Base-by-base conservation (phyloP, 2,329 filamentous ascomycete species). In the Blastomyces parvus region DNA sequence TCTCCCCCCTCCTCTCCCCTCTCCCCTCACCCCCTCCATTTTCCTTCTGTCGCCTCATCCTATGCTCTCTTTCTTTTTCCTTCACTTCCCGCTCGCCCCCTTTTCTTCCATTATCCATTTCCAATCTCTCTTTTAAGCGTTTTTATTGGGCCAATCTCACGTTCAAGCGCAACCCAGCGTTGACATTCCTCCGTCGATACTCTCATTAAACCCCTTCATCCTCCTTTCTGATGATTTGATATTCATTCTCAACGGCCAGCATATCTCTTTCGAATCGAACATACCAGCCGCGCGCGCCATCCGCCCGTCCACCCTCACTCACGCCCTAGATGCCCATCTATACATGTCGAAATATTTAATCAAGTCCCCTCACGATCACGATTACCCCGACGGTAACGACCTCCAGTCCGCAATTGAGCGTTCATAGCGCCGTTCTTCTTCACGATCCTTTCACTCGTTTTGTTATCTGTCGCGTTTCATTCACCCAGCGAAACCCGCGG, bases 1-100 rank as follows among this genome's bases (percentile, higher is more conserved):
- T 62, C 67, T 64, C 53, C 59, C 62, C 64, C 61, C 40, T 61
- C 61, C 17, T 64, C 53, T 53, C 62, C 55, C 11, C 8, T 9
- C 44, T n/a, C 44, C 6, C 19, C 40, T 64, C 62, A 52, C 36
- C 25, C 57, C 64, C 42, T 30, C 30, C 55, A 38, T 61, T 59
- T 62, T 62, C 50, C 62, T 62, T 33, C 44, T 60, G 64, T 62
- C 44, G 38, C 30, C 50, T 63, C 55, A 19, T 33, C 14, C 56
- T 44, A 59, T 57, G 30, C 52, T 59, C 52, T 50, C 52, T 48
- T 60, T 40, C n/a, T 48, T 30, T 40, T 33, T 11, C 38, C 25
- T 52, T 50, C 38, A 53, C 40, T 56, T 19, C 22, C 64, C 53
- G 60, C 52, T 40, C 61, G 25, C 52, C 30, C 60, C 38, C 40